Evolutionary conservation across 768 basidiomycete genomes (phyloP).

Genomic region (Rhodosporidiobolus odoratus): DNA sequence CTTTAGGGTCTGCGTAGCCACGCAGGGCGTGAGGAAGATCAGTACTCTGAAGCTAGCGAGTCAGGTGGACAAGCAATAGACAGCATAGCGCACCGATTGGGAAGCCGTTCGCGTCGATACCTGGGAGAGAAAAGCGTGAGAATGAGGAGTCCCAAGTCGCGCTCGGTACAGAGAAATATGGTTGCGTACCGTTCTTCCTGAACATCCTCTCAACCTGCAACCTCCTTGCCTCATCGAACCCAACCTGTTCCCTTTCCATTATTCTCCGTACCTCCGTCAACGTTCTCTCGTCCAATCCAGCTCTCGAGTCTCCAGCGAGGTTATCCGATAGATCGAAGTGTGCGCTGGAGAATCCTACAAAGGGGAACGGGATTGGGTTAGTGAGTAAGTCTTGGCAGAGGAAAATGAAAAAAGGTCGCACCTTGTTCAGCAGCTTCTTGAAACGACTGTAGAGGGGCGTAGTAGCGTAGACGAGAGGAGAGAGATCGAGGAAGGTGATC

Average conservation of each 20-base stretch:
- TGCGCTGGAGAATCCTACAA: conserved; percentile 30
- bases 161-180: not conserved
- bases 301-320: conserved; percentile 27
- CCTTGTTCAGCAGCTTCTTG: conserved; percentile 38
- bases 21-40: not conserved
- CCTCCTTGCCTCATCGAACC: conserved; percentile 33
- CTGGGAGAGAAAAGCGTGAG: not conserved
- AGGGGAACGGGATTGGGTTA: too few species aligned
- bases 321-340: conserved; percentile 35
- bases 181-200: conserved; percentile 20
- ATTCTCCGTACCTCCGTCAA: conserved; percentile 39
- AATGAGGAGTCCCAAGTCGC: too few species aligned
- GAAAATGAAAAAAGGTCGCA: not conserved
- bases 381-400: not conserved
- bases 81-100: conserved; percentile 34
- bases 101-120: conserved; percentile 30
- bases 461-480: conserved; percentile 35
- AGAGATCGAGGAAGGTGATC: conserved; percentile 31
- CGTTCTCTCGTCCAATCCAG: conserved; percentile 33
- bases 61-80: too few species aligned
- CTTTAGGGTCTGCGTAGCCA: conserved; percentile 24
- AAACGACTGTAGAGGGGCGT: conserved; percentile 36
- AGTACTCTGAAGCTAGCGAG: not conserved
- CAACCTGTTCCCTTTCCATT: conserved; percentile 35
- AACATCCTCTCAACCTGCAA: conserved; percentile 26